phyloP scores from a whole-genome alignment of 2,329 filamentous ascomycete genomes.

The Byssoonygena ceratinophila region DNA sequence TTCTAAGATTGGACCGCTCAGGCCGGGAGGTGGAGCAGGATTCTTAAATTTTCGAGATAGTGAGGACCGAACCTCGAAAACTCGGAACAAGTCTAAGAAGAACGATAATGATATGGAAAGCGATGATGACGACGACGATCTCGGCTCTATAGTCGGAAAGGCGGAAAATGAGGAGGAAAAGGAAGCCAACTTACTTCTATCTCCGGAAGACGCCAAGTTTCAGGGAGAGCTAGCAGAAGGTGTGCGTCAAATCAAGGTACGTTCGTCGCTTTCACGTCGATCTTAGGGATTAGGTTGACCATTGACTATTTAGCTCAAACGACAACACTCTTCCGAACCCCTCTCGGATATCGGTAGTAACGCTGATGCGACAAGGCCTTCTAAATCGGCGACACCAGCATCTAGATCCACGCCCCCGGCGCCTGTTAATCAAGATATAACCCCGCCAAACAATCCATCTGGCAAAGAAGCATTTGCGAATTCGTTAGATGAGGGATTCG shows the following conservation, averaged over 20 bases:
- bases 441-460: conserved; percentile 24
- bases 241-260: conserved; percentile 55
- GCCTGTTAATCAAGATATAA: conserved; percentile 25
- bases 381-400: conserved; percentile 33
- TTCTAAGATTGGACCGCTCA: conserved; percentile 70
- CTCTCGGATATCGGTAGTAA: conserved; percentile 29
- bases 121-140: conserved; percentile 65
- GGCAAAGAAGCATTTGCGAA: conserved; percentile 16
- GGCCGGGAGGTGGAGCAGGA: conserved; percentile 75
- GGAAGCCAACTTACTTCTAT: conserved; percentile 40
- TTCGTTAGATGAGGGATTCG: conserved; percentile 26
- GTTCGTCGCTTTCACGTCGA: background rate
- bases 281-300: background rate
- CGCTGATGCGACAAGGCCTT: conserved; percentile 30
- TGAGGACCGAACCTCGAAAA: conserved; percentile 43
- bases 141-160: conserved; percentile 48
- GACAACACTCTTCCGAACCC: conserved; percentile 54
- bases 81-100: conserved; percentile 53
- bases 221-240: conserved; percentile 54
- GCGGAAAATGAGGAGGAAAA: conserved; percentile 50
- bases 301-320: conserved; percentile 45
- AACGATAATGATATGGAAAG: conserved; percentile 61
- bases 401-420: conserved; percentile 30
- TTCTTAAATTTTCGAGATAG: conserved; percentile 79
- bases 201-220: conserved; percentile 50